Conservation (phyloP, 2,329 filamentous ascomycete species). For the Apiospora malaysiana region DNA sequence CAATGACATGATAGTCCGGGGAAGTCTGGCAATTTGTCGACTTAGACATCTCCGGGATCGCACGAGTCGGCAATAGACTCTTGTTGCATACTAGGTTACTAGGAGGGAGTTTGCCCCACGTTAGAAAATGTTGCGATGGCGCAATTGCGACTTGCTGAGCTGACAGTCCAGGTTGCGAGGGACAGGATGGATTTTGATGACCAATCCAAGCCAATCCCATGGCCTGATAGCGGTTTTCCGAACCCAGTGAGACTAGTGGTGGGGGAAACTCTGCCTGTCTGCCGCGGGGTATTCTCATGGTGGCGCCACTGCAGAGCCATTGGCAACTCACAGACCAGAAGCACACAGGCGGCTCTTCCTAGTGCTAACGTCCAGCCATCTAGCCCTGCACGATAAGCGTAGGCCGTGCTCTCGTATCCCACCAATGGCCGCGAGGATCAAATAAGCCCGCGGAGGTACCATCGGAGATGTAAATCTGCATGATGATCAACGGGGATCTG, state of each 20-base stretch:
- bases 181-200: not conserved
- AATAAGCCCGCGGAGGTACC: constrained; percentile 10
- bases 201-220: constrained; percentile 14
- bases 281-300: not conserved
- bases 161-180: not conserved
- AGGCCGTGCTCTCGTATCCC: not conserved
- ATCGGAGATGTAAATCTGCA: not conserved
- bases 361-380: not conserved
- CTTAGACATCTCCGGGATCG: constrained; percentile 15
- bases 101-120: constrained; percentile 21
- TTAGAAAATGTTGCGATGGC: constrained; percentile 21
- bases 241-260: not conserved
- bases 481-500: not conserved
- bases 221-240: not conserved
- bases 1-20: not conserved
- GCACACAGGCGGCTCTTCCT: not conserved
- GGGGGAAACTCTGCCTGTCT: constrained; percentile 3
- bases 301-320: not conserved
- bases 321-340: not conserved
- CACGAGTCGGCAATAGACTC: not conserved
- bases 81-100: not conserved
- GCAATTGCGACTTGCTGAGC: constrained; percentile 1
- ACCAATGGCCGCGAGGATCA: not conserved
- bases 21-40: not conserved
- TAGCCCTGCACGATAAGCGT: not conserved